phyloP scores from a whole-genome alignment of 2,329 filamentous ascomycete species.

The Neophaeococcomyces mojaviensis region DNA sequence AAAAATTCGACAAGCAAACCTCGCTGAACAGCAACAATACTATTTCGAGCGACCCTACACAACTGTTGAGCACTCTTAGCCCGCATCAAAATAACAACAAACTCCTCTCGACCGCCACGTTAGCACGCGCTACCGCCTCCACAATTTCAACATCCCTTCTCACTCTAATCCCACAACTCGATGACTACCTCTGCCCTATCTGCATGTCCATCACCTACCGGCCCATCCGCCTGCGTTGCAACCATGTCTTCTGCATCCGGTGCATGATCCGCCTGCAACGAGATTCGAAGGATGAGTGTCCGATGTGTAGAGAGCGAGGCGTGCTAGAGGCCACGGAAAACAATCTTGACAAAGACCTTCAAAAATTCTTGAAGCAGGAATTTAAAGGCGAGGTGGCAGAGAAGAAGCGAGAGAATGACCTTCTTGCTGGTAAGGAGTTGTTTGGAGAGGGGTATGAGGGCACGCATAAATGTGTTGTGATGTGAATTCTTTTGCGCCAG shows the following conservation, averaged over 20 bases:
- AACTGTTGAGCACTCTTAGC: slow-evolving; percentile 38
- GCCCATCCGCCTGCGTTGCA: slow-evolving; percentile 67
- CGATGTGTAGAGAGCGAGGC: slow-evolving; percentile 65
- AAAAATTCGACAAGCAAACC: slow-evolving; percentile 86
- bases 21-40: slow-evolving; percentile 57
- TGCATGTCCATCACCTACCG: slow-evolving; percentile 74
- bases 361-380: slow-evolving; percentile 64
- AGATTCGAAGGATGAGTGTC: slow-evolving; percentile 60
- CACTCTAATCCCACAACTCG: slow-evolving; percentile 67
- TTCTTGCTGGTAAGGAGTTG: slow-evolving; percentile 64
- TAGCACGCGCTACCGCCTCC: slow-evolving; percentile 69
- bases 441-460: slow-evolving; percentile 58
- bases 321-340: slow-evolving; percentile 64
- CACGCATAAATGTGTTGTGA: slow-evolving; percentile 29
- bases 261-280: slow-evolving; percentile 76
- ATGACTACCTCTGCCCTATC: slow-evolving; percentile 76
- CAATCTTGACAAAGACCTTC: slow-evolving; percentile 62
- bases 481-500: slow-evolving; percentile 20
- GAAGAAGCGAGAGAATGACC: slow-evolving; percentile 65
- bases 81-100: slow-evolving; percentile 33
- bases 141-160: slow-evolving; percentile 67
- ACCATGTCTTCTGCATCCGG: slow-evolving; percentile 74
- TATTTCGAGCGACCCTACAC: not conserved
- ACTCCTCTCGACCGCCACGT: slow-evolving; percentile 50
- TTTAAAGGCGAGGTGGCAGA: slow-evolving; percentile 65